phyloP scores from a whole-genome alignment of 23 red algal genomes.

The Agarophyton chilense region DNA sequence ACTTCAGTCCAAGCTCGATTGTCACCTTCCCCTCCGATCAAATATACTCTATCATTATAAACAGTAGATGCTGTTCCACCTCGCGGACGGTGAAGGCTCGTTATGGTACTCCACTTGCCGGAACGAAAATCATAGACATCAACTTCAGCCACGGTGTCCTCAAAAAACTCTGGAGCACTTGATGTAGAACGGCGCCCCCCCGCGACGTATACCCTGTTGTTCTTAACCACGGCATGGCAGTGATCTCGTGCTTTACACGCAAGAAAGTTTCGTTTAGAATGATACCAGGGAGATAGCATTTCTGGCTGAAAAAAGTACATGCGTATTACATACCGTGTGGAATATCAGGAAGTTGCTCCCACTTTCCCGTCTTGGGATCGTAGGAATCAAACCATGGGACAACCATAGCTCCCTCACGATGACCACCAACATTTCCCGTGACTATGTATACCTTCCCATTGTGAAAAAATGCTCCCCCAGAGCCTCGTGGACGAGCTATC shows the following conservation, averaged over 20 bases:
- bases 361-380: conserved; percentile 54
- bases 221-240: conserved; percentile 50
- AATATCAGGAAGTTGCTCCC: conserved; percentile 55
- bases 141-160: conserved; percentile 42
- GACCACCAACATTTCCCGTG: conserved; percentile 73
- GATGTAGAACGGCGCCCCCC: conserved; percentile 58
- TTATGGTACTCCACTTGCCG: conserved; percentile 21
- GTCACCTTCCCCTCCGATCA: conserved; percentile 61
- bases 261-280: conserved; percentile 23
- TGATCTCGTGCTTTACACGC: conserved; percentile 54
- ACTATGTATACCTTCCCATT: conserved; percentile 59
- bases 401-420: conserved; percentile 36
- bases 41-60: conserved; percentile 14
- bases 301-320: background rate
- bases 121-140: conserved; percentile 57
- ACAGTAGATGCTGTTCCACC: conserved; percentile 43
- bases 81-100: conserved; percentile 47
- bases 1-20: conserved; percentile 60
- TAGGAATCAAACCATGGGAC: conserved; percentile 71
- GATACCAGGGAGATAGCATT: no score
- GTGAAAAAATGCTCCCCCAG: conserved; percentile 48
- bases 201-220: conserved; percentile 52
- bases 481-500: conserved; percentile 58
- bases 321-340: conserved; percentile 54
- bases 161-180: conserved; percentile 40